These are phyloP conservation scores for Furculomyces boomerangus DNA, from an alignment of 371 early-diverging fungal species.

Conservation along the genomic window DNA sequence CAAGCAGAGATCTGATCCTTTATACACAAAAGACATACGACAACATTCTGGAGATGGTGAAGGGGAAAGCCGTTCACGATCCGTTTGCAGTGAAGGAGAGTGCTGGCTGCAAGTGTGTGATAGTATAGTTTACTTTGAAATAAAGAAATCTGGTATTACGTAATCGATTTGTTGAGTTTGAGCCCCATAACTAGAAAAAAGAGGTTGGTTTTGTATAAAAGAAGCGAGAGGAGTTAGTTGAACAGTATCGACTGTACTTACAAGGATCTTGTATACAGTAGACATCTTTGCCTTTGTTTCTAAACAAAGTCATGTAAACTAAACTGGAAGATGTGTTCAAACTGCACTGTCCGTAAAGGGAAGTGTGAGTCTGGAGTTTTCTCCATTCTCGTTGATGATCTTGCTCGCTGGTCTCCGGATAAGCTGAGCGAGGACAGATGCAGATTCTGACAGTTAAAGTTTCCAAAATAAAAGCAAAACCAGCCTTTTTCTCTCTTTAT, in stretches of 20 bases:
- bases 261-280: constrained; percentile 5
- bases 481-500: no score
- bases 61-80: constrained; percentile 67
- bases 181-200: no score
- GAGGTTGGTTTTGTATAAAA: no score
- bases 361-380: background rate
- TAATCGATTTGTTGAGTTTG: no score
- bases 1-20: constrained; percentile 39
- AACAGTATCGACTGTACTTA: constrained; percentile 3
- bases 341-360: constrained; percentile 4
- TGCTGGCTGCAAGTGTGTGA: constrained; percentile 22
- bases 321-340: background rate
- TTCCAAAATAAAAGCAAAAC: no score
- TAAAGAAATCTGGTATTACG: no score
- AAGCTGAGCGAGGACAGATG: constrained; percentile 1
- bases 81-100: constrained; percentile 47
- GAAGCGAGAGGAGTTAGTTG: no score
- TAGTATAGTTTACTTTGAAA: constrained; percentile 13
- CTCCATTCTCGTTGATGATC: background rate
- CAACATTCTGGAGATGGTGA: constrained; percentile 53
- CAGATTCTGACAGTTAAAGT: constrained; percentile 4
- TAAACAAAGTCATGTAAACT: constrained; percentile 1
- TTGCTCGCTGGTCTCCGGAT: background rate
- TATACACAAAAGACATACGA: constrained; percentile 44
- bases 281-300: constrained; percentile 3